These are phyloP conservation scores for Auriculariales sp. DNA, from an alignment of 768 basidiomycete genomes.

Conservation along the genomic window DNA sequence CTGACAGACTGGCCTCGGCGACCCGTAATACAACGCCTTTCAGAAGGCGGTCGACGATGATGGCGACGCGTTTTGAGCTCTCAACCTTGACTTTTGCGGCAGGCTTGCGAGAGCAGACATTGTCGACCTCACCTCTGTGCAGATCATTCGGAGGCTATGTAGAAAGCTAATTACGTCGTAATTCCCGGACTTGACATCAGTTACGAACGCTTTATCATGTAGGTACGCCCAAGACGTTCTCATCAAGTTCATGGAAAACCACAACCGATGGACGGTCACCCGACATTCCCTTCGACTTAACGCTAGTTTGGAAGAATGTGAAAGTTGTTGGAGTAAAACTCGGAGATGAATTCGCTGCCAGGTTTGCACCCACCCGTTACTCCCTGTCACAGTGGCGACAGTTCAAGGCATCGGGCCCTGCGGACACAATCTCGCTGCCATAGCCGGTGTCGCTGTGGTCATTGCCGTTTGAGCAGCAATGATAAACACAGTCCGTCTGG, in stretches of 20 bases:
- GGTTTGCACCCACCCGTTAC: no score
- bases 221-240: slow-evolving; percentile 15
- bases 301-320: slow-evolving; percentile 13
- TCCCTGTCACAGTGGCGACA: no score
- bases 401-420: slow-evolving; percentile 11
- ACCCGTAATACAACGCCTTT: no score
- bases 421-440: slow-evolving; percentile 14
- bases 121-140: background rate
- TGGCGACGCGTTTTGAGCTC: slow-evolving; percentile 6
- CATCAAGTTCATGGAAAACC: slow-evolving; percentile 13
- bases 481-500: slow-evolving; percentile 14
- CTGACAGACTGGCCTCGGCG: no score
- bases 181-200: no score
- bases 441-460: slow-evolving; percentile 15
- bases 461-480: slow-evolving; percentile 12
- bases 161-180: slow-evolving; percentile 2
- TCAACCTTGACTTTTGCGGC: slow-evolving; percentile 12
- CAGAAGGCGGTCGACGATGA: slow-evolving; percentile 8
- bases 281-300: slow-evolving; percentile 12
- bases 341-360: slow-evolving; percentile 17
- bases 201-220: background rate
- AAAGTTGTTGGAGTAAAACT: slow-evolving; percentile 14
- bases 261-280: slow-evolving; percentile 15
- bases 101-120: background rate
- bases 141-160: slow-evolving; percentile 7